Evolutionary conservation across 148 eudicot species (phyloP), one percentile per base, ranked within the genome.

Genomic region (Linanthus parryae): DNA sequence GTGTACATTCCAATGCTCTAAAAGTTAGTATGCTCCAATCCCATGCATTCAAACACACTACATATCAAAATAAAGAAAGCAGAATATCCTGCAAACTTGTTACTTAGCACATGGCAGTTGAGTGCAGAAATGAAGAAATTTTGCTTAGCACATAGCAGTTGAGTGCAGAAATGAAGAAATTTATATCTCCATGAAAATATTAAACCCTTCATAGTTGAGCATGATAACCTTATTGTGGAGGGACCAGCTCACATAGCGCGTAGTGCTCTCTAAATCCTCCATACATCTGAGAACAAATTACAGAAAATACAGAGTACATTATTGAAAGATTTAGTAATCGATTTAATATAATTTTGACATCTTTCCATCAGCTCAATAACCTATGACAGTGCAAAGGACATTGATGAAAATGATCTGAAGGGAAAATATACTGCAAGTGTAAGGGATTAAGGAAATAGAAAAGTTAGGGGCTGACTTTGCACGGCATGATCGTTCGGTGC

Each of bases 221-320:
- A 31, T 14, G 17, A 26, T 58, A 54, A 91, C 97, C 97, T 91
- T 91, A 58, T 91, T 91, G 72, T 91, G 97, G 47, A 91, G 94
- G 46, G 97, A 91, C 97, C 97, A 91, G 44, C 82, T 74, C 62
- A 91, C 97, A 62, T 91, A 91, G 37, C 97, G 95, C 17, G 97
- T 91, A 56, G 97, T 91, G 80, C 97, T 91, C 59, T 76, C 73
- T 56, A 91, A 67, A 77, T 91, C 97, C 70, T 91, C 97, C 97
- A 86, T 76, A 58, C 97, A 91, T 69, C 97, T 91, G 79, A 37
- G 48, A 62, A 46, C 23, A 33, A 56, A 56, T 35, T 23, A 37
- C 26, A 34, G 27, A 26, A 43, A 36, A 35, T 19, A 54, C 36
- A 52, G 12, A 37, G 52, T 27, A 33, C 48, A 36, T 33, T 12